Percentiles rank a stretch among this genome's conserved stretches.
Conservation (phyloP, 768 basidiomycete species). For the Boletus tomentosulus region DNA sequence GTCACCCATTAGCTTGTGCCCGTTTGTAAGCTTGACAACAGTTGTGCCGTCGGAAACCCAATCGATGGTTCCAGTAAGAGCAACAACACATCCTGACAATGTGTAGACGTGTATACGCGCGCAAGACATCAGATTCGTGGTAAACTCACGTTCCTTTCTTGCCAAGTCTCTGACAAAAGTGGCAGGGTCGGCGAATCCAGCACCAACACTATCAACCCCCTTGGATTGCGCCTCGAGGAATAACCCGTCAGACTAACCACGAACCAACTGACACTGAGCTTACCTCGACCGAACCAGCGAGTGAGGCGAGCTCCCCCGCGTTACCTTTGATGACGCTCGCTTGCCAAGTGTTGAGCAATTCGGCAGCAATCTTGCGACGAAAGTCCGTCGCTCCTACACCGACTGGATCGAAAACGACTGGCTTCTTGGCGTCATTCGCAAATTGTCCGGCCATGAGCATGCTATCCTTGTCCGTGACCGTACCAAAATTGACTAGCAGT, state of each 20-base stretch:
- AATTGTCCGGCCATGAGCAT: constrained; percentile 72
- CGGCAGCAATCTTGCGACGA: constrained; percentile 54
- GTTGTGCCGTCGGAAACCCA: constrained; percentile 78
- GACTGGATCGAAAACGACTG: constrained; percentile 88
- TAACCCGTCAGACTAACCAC: not conserved
- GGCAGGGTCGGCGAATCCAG: constrained; percentile 72
- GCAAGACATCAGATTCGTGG: not conserved
- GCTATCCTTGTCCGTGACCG: constrained; percentile 62
- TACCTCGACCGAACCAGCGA: constrained; percentile 77
- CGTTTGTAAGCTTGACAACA: constrained; percentile 72
- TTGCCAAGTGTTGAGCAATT: constrained; percentile 74
- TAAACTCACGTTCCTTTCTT: constrained; percentile 61
- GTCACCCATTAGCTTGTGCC: constrained; percentile 62
- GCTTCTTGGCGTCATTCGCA: constrained; percentile 68
- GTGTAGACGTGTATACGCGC: not conserved
- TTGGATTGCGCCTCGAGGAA: constrained; percentile 55
- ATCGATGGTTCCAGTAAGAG: constrained; percentile 75
- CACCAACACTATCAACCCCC: constrained; percentile 84
- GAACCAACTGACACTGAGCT: not conserved
- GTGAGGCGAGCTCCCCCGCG: constrained; percentile 78
- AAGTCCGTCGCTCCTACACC: constrained; percentile 81
- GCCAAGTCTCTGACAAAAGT: constrained; percentile 68
- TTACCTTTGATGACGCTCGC: constrained; percentile 93
- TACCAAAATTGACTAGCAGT: constrained; percentile 86
- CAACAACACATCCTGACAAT: constrained; percentile 67